Evolutionary conservation across 1,284 basidiomycete species (phyloP), one percentile per base, ranked within the genome.

Genomic region (Grifola frondosa): DNA sequence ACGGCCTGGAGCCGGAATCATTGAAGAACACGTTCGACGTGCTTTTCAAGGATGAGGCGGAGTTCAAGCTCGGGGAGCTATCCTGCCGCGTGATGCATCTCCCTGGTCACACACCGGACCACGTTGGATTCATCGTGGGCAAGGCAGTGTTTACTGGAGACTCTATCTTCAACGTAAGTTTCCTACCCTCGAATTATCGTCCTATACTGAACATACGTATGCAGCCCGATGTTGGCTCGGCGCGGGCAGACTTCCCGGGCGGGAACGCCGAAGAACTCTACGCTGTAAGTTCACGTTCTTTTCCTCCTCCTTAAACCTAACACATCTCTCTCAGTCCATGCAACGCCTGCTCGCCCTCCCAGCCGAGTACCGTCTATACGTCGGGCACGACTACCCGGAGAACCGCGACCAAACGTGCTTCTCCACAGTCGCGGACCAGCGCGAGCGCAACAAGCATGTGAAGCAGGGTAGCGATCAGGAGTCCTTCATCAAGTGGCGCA

Each of bases 311-410:
- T 38, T 21, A 16, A 38, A 22, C 13, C 38, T 44, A 37, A 21
- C 17, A 30, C 21, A 23, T 30, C 24, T 10, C 19, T 43, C 25
- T n/a, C 43, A 70, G 69, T 68, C 69, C 8, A 67, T 69, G 60
- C 63, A 63, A 46, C 63, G 64, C 17, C 58, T 72, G 5, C 60
- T 70, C 17, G 48, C 64, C 15, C 53, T 70, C n/a, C 69, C 69
- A 3, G 46, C 53, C 13, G 58, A 65, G 36, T 64, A 64, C 42
- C 61, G 62, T 34, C 58, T 71, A 26, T 70, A 69, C 42, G 66
- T 69, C 6, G 69, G 68, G n/a, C 70, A 72, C 35, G 70, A 71
- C 52, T 71, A 71, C 41, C 62, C 62, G 31, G 58, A 63, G 23
- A 56, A 50, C 38, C 63, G 64, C 25, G 52, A 60, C 13, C 56